phyloP scores from a whole-genome alignment of 257 asterid genomes.

The Verbena officinalis region DNA sequence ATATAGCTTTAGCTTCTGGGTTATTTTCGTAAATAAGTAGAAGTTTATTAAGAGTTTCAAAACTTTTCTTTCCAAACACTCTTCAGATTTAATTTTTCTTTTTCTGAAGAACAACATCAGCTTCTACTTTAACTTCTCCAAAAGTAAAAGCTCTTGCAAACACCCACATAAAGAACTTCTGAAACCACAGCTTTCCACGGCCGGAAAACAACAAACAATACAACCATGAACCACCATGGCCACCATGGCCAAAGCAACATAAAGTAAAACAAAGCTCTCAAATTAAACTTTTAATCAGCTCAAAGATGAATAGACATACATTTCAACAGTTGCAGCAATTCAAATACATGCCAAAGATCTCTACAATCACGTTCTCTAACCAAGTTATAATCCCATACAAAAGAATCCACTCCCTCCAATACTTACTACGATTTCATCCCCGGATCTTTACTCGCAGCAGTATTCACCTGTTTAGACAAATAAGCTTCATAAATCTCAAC shows the following conservation, averaged over 20 bases:
- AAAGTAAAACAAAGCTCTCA: background rate
- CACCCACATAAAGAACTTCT: no score
- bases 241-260: background rate
- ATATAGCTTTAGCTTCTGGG: no score
- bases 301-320: background rate
- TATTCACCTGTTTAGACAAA: slow-evolving; percentile 75
- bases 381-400: background rate
- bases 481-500: slow-evolving; percentile 80
- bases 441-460: slow-evolving; percentile 65
- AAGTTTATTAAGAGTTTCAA: no score
- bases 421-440: slow-evolving; percentile 33
- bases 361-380: no score
- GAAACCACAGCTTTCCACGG: no score
- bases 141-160: no score
- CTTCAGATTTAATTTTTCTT: no score
- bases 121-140: no score
- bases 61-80: no score
- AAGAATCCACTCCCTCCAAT: background rate
- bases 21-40: no score
- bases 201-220: background rate
- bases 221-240: no score
- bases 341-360: slow-evolving; percentile 1
- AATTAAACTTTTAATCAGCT: background rate
- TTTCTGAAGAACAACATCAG: no score
- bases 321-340: background rate